These are phyloP conservation scores for Flaveria ramosissima DNA, from an alignment of 129 eudicot species.

Conservation along the genomic window DNA sequence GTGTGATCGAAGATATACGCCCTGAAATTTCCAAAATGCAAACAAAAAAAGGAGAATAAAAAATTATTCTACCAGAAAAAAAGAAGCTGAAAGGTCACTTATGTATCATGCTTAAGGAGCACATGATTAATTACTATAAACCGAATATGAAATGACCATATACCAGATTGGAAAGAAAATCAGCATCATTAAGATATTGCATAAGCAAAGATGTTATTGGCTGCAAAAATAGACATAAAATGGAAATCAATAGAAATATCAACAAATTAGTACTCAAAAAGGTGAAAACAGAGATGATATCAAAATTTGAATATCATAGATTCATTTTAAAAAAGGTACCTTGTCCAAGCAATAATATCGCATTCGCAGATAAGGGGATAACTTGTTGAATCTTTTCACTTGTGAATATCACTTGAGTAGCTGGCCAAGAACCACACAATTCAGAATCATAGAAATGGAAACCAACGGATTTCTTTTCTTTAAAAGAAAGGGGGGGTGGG, in stretches of 20 bases:
- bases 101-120: conserved; percentile 14
- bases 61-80: not conserved
- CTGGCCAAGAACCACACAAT: conserved; percentile 40
- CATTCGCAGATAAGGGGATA: conserved; percentile 55
- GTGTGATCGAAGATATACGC: conserved; percentile 31
- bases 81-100: not conserved
- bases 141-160: conserved; percentile 12
- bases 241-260: not conserved
- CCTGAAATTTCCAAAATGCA: conserved; percentile 25
- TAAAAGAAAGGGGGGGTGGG: too few species aligned
- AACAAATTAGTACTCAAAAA: conserved; percentile 1
- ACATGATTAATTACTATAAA: conserved; percentile 12
- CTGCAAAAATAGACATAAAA: conserved; percentile 45
- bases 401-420: conserved; percentile 64
- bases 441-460: conserved; percentile 18
- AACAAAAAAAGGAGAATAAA: not conserved
- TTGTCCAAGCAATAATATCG: conserved; percentile 82
- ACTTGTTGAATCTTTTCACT: conserved; percentile 81
- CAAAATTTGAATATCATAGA: not conserved
- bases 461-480: not conserved
- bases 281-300: not conserved
- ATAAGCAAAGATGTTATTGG: conserved; percentile 70
- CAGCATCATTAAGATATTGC: conserved; percentile 59
- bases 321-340: conserved; percentile 51
- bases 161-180: conserved; percentile 43